Conservation (phyloP, 768 basidiomycete species). For the Suillus luteus region DNA sequence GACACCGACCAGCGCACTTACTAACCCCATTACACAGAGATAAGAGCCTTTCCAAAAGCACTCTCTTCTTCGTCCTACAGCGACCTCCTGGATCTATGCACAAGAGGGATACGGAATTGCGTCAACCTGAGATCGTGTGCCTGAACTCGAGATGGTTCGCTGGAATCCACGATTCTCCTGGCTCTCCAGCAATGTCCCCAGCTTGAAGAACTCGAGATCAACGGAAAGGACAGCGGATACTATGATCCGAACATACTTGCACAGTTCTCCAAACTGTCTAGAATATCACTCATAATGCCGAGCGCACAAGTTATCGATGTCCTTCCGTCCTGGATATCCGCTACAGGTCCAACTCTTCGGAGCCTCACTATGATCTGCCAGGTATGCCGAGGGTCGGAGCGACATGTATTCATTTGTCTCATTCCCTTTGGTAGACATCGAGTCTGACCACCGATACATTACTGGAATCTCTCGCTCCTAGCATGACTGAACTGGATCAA, state of each 20-base stretch:
- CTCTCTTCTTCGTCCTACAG: slow-evolving; percentile 33
- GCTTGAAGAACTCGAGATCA: slow-evolving; percentile 67
- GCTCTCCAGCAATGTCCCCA: slow-evolving; percentile 44
- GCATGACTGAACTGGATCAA: slow-evolving; percentile 52
- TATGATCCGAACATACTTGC: slow-evolving; percentile 56
- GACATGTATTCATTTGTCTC: background rate
- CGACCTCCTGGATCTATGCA: slow-evolving; percentile 41
- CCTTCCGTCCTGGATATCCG: slow-evolving; percentile 52
- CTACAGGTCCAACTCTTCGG: slow-evolving; percentile 47
- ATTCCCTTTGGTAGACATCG: slow-evolving; percentile 46
- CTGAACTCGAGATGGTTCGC: slow-evolving; percentile 81
- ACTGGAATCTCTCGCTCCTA: slow-evolving; percentile 50
- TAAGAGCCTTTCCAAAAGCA: slow-evolving; percentile 72
- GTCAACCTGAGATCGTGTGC: slow-evolving; percentile 60
- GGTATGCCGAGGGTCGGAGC: slow-evolving; percentile 37
- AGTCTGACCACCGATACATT: slow-evolving; percentile 58
- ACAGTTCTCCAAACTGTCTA: slow-evolving; percentile 51
- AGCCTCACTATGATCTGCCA: slow-evolving; percentile 71
- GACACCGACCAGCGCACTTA: slow-evolving; percentile 7
- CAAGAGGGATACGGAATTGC: slow-evolving; percentile 61
- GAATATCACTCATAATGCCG: slow-evolving; percentile 77
- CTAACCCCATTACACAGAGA: slow-evolving; percentile 43
- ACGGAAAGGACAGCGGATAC: slow-evolving; percentile 56
- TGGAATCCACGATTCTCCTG: slow-evolving; percentile 59
- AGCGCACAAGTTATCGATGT: slow-evolving; percentile 51